Conservation (phyloP, 169 alveolate genomes). For the Amoebophrya sp. region DNA sequence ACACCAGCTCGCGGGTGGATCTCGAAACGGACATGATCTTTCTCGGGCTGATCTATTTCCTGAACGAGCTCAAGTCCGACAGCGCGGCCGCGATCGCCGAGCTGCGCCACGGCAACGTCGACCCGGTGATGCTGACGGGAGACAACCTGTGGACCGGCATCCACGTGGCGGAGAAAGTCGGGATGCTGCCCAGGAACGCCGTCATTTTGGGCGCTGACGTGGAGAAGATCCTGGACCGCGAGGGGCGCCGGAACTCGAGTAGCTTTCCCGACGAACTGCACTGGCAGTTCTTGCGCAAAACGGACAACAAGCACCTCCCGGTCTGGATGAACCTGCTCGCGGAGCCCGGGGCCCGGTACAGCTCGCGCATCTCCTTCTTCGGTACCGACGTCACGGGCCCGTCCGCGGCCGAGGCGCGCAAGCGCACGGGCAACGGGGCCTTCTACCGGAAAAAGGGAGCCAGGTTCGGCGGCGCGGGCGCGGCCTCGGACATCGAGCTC, state of each 20-base stretch:
- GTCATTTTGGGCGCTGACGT: neutral
- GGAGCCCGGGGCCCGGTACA: neutral
- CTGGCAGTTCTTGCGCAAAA: conserved; percentile 4
- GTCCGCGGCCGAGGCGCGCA: neutral
- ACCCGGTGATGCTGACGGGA: neutral
- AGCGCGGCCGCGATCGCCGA: neutral
- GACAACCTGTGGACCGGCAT: conserved; percentile 12
- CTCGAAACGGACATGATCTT: neutral
- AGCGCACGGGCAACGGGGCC: neutral
- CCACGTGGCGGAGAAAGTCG: conserved; percentile 1
- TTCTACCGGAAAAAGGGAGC: no score
- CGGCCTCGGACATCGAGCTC: no score
- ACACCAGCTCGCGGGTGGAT: conserved; percentile 14
- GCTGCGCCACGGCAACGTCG: conserved; percentile 6
- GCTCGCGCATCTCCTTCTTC: neutral
- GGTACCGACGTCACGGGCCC: neutral
- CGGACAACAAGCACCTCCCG: neutral
- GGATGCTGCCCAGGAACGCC: neutral
- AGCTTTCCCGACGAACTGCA: neutral
- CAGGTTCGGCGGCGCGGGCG: neutral
- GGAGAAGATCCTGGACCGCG: neutral
- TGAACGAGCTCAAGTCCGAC: conserved; percentile 5
- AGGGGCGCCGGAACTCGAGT: neutral
- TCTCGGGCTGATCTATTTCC: neutral
- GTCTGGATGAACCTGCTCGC: neutral